Base-by-base conservation (phyloP, 176 grass and related monocot genomes). In the Carex pumila region DNA sequence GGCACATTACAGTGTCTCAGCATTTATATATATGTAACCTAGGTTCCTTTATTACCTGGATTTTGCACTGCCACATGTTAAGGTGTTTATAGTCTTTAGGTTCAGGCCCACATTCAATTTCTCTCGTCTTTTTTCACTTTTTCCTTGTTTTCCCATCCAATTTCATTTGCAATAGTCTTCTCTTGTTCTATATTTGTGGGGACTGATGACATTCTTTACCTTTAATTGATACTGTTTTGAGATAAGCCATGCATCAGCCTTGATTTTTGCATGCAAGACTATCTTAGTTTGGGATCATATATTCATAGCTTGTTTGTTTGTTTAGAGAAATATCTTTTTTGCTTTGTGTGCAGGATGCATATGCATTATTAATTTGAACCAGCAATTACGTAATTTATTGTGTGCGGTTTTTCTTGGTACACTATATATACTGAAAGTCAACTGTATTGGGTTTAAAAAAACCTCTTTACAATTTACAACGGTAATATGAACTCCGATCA, bases 381-480 rank as follows among this genome's bases (percentile, higher is more conserved):
- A 79, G 50, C 53, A 79, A 77, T 32, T 60, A 56, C 17, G 9
- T 32, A 50, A 53, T 56, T 31, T 54, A 15, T 49, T 65, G 29
- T 19, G 80, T 65, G 61, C 17, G 30, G 50, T 82, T 82, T 82
- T 66, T 65, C 25, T 82, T 67, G 80, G 79, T 22, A 82, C 54
- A 52, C 61, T 82, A 29, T 67, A 82, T 22, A 82, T 67, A 52
- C 61, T 82, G 49, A 82, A 82, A 82, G 80, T 82, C 80, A 82
- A 82, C 80, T 82, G 31, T 65, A 69, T 69, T 82, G 62, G 18
- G 19, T 34, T 47, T 47, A 41, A 37, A 39, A 29, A 29, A 61
- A 82, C 34, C 32, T 7, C 29, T 29, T 65, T 25, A 12, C 29
- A 47, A 50, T 82, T 52, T 52, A 66, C 80, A 82, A 67, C 80